These are phyloP conservation scores for Didymosphaeria variabile DNA, from an alignment of 2,329 filamentous ascomycete genomes.

Conservation along the genomic window DNA sequence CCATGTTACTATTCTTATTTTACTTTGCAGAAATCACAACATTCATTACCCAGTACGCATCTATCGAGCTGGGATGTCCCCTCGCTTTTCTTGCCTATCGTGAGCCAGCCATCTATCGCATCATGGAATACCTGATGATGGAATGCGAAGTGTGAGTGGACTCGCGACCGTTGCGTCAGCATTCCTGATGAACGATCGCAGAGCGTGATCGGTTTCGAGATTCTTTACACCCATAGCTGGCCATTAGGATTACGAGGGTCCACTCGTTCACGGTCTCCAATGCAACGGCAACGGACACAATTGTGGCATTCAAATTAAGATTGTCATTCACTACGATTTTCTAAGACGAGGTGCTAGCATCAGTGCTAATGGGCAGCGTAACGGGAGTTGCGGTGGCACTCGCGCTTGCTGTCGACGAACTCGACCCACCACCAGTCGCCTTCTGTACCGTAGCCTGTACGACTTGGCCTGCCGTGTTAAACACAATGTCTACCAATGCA, in stretches of 20 bases:
- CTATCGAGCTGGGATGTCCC: constrained; percentile 13
- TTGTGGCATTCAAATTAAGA: constrained; percentile 12
- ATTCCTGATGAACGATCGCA: too few relatives aligned
- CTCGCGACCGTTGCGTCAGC: too few relatives aligned
- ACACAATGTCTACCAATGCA: constrained; percentile 64
- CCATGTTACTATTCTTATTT: too few relatives aligned
- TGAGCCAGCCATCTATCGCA: too few relatives aligned
- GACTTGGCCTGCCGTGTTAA: constrained; percentile 64
- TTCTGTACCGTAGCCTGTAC: constrained; percentile 59
- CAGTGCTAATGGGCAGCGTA: constrained; percentile 38
- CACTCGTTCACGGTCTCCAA: background rate
- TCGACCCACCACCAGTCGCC: constrained; percentile 29
- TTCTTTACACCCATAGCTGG: too few relatives aligned
- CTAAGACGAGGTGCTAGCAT: constrained; percentile 26
- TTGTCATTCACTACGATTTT: constrained; percentile 16
- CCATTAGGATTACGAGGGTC: too few relatives aligned
- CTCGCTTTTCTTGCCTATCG: too few relatives aligned
- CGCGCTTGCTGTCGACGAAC: constrained; percentile 26
- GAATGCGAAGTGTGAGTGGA: too few relatives aligned
- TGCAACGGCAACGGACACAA: background rate
- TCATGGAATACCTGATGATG: too few relatives aligned
- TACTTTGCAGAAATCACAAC: too few relatives aligned
- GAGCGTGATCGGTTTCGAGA: too few relatives aligned
- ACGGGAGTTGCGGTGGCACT: constrained; percentile 43
- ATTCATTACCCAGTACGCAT: too few relatives aligned